Base-by-base conservation (phyloP, 2,329 filamentous ascomycete species). In the Calycina marina region DNA sequence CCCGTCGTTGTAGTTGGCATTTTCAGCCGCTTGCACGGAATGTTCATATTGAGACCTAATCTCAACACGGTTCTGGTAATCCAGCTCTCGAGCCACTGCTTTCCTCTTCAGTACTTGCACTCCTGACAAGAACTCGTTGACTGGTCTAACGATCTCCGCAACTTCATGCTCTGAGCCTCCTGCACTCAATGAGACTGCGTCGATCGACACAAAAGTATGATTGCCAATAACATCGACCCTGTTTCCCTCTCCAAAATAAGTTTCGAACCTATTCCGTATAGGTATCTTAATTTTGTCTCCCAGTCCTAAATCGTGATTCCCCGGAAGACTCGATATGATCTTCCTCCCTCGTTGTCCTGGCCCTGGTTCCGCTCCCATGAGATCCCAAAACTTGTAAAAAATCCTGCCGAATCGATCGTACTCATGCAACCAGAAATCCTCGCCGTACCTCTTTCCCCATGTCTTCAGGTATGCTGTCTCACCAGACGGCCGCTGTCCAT, bases 261-360 rank as follows among this genome's bases (percentile, higher is more conserved):
- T 72, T 48, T 78, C 72, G 54, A 96, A 98, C 11, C 90, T 67
- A 46, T 90, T 67, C 31, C 86, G 71, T 18, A 93, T 83, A 0
- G 79, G 65, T 6, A 77, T 52, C 51, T 93, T 83, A 29, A 98
- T 76, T 27, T 86, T 80, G 14, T 74, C 74, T 3, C 83, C 88
- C 50, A 96, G 93, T 0, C 90, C 90, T 25, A 96, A 56, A 52
- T 98, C 90, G 52, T 98, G 90, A 49, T 98, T 98, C 2, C 90
- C 90, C 0, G 90, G 90, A 36, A 98, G 52, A 49, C 79, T 88
- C 12, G 81, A 73, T 32, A 96, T 77, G 32, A 96, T 61, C 57
- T 80, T 86, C 36, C 81, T 69, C 4, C 79, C 77, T 17, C 71
- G 65, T 42, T 76, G 71, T 36, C 74, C 73, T 1, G 63, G 55